Base-by-base conservation (phyloP, 208 protist genomes). In the Wallacemonas collosoma region DNA sequence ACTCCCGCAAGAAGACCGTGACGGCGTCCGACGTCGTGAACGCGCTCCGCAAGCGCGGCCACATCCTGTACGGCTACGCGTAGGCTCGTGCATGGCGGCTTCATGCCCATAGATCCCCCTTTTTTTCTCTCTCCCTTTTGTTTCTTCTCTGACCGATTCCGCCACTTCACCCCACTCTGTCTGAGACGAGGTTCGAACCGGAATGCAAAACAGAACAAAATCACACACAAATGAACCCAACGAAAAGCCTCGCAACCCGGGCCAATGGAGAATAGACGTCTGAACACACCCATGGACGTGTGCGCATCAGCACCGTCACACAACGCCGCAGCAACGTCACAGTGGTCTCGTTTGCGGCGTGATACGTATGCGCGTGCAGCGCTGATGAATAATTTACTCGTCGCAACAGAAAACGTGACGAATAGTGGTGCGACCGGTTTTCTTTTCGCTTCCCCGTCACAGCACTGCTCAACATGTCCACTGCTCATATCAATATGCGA, bases 1-100 rank as follows among this genome's bases (percentile, higher is more conserved):
- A 96, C 75, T 80, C 82, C 17, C 77, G 85, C 66, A 77, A 91
- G 72, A 92, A 93, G 76, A 97, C 90, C 44, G 89, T 96, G 43
- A 95, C 89, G 58, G 84, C 91, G 51, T 76, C 78, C 14, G 93
- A 96, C 72, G 88, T 97, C 57, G 90, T 97, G 71, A 93, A 93
- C 67, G 89, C 93, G 45, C 85, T 97, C 41, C 93, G 93, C 82
- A 91, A 93, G 79, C 85, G 83, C 64, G 93, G 93, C 65, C 79
- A 91, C 72, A 95, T 93, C 56, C 77, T 97, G 26, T 97, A 97
- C 77, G 91, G 93, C 73, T 97, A 95, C 76, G 91, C 86, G 68
- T 86, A 81, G 43, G 56, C 8, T 17, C 56, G 56, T 62, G 56
- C 56, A 43, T 62, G 56, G 56, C 53, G 38, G 56, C 56, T 62